phyloP scores from a whole-genome alignment of 257 asterid species.

The Solanum ossicruentum region DNA sequence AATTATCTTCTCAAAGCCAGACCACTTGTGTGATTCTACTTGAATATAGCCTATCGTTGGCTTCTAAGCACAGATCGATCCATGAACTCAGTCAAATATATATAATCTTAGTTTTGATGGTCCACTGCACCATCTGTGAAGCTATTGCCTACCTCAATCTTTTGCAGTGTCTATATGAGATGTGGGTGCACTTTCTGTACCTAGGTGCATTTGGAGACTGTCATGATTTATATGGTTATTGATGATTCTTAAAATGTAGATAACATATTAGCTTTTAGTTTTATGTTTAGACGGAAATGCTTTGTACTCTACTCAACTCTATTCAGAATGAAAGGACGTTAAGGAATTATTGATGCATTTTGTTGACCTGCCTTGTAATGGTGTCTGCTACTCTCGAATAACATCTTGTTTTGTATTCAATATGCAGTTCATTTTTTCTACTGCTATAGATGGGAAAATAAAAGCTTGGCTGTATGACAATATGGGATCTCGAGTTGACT shows the following conservation, averaged over 20 bases:
- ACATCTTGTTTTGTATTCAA: not conserved
- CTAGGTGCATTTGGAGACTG: not conserved
- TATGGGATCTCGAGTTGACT: conserved; percentile 95
- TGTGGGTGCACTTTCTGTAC: not conserved
- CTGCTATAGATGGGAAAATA: conserved; percentile 93
- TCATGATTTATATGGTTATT: not conserved
- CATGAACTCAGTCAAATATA: not conserved
- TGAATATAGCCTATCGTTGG: not conserved
- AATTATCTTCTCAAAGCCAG: not conserved
- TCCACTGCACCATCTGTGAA: not conserved
- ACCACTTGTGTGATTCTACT: not conserved
- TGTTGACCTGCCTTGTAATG: not conserved
- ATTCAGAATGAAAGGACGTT: not conserved
- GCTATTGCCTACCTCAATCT: not conserved
- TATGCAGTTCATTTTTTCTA: conserved; percentile 85
- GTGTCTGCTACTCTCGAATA: not conserved
- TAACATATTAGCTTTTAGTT: not conserved
- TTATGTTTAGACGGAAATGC: not conserved
- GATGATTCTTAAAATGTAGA: not conserved
- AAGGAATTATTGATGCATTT: not conserved
- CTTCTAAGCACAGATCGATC: not conserved
- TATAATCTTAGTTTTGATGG: not conserved
- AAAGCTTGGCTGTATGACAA: conserved; percentile 97
- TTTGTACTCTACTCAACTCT: not conserved
- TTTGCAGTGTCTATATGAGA: not conserved